Evolutionary conservation across 108 stramenopile species (phyloP), one percentile per base, ranked within the genome.

Genomic region (Pseudonitzschia multiseries): DNA sequence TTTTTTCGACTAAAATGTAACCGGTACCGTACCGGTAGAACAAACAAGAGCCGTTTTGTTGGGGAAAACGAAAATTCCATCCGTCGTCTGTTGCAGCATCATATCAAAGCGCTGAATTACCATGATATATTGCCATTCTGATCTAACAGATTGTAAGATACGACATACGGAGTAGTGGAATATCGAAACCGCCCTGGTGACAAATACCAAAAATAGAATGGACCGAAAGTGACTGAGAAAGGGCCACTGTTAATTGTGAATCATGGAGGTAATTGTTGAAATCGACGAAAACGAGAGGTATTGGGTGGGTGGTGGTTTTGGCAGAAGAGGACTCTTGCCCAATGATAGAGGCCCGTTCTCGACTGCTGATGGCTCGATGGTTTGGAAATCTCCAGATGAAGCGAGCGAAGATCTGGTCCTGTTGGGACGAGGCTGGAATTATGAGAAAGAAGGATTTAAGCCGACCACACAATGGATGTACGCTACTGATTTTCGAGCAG

Each of bases 281-380:
- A 81, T 87, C 29, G 78, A 86, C 78, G 85, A 88, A 67, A 88
- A 88, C 60, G 85, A 88, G 48, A 77, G 87, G 4, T 74, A 77
- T 22, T 88, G 87, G 87, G 73, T 88, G 0, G 87, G 87, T 29
- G 75, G 81, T 9, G 87, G 87, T 26, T 88, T 84, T 62, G 77
- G 81, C 29, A 81, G 78, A 33, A 68, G 64, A 52, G 84, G 84
- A 14, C 76, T 88, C 9, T 46, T 88, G 18, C 87, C 87, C 13
- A 88, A 75, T 54, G 87, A 88, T 43, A 71, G 85, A 27, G 85
- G 82, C 43, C 68, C 80, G 1, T 88, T 51, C 48, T 82, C 87
- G 0, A 77, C 85, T 12, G 20, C 72, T 21, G 87, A 88, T 74
- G 87, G 87, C 2, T 75, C 79, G 22, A 28, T 80, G 4, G 82